These are phyloP conservation scores for Kazachstania psychrophila DNA, from an alignment of 805 yeast genomes.

Conservation along the genomic window DNA sequence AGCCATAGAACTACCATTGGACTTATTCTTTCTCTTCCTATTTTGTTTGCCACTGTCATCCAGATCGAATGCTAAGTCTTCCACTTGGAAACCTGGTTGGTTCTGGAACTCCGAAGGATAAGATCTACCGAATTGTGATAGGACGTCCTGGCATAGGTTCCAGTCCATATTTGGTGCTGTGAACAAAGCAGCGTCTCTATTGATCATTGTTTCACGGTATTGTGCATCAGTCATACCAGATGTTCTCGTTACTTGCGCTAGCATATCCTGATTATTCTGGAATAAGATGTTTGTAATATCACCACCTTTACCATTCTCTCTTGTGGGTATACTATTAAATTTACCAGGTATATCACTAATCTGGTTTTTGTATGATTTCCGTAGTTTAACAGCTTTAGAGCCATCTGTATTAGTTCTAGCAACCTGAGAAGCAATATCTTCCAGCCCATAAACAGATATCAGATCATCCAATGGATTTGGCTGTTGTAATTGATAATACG, in stretches of 20 bases:
- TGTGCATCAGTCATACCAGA: constrained; percentile 23
- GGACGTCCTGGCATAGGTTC: constrained; percentile 24
- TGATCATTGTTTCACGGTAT: constrained; percentile 16
- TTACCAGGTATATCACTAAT: constrained; percentile 79
- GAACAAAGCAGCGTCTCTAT: constrained; percentile 23
- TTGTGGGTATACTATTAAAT: constrained; percentile 48
- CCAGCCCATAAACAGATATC: constrained; percentile 57
- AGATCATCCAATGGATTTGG: constrained; percentile 74
- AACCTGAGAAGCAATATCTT: constrained; percentile 61
- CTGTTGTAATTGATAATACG: constrained; percentile 32
- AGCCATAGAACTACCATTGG: constrained; percentile 30
- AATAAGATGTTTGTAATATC: constrained; percentile 28
- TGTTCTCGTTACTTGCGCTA: constrained; percentile 17
- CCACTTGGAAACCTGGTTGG: constrained; percentile 24
- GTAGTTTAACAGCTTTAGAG: constrained; percentile 79
- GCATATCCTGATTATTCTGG: constrained; percentile 30
- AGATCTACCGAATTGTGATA: constrained; percentile 27
- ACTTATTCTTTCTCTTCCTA: constrained; percentile 25
- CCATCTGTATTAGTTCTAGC: constrained; percentile 86
- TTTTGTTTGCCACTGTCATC: constrained; percentile 27
- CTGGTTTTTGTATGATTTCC: constrained; percentile 93
- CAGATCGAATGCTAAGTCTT: constrained; percentile 30
- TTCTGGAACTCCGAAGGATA: constrained; percentile 28
- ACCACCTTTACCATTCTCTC: constrained; percentile 32
- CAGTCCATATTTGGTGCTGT: constrained; percentile 23